phyloP scores from a whole-genome alignment of 768 basidiomycete species.

The Mycena latifolia region DNA sequence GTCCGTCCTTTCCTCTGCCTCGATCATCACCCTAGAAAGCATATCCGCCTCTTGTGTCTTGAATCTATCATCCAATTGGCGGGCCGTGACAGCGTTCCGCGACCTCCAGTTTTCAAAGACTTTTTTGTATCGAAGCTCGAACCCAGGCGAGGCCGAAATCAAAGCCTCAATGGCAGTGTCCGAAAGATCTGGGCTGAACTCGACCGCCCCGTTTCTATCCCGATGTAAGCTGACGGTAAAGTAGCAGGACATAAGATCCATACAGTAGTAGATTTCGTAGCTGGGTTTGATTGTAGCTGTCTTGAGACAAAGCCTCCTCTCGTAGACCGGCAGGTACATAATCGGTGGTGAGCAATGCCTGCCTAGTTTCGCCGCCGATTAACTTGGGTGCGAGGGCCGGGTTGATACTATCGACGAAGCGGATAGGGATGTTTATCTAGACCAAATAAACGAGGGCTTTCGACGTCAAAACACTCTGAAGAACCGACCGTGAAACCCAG shows the following conservation, averaged over 20 bases:
- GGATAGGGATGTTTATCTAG: slow-evolving; percentile 13
- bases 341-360: slow-evolving; percentile 14
- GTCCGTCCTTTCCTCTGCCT: background rate
- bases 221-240: background rate
- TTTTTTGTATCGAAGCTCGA: background rate
- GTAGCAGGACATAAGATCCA: background rate
- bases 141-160: background rate
- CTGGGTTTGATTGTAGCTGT: background rate
- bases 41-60: background rate
- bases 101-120: slow-evolving; percentile 10
- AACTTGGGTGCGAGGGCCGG: slow-evolving; percentile 13
- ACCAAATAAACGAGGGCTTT: background rate
- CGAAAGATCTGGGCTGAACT: slow-evolving; percentile 2
- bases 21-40: background rate
- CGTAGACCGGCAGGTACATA: slow-evolving; percentile 13
- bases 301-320: background rate
- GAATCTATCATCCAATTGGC: background rate
- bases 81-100: background rate
- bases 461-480: too few species aligned
- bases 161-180: slow-evolving; percentile 15
- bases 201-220: background rate
- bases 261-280: slow-evolving; percentile 9
- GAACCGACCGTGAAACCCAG: slow-evolving; percentile 60
- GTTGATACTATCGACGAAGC: background rate
- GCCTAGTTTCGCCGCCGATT: slow-evolving; percentile 14